Conservation (phyloP, 2,329 filamentous ascomycete genomes). For the Colletotrichum sp. region DNA sequence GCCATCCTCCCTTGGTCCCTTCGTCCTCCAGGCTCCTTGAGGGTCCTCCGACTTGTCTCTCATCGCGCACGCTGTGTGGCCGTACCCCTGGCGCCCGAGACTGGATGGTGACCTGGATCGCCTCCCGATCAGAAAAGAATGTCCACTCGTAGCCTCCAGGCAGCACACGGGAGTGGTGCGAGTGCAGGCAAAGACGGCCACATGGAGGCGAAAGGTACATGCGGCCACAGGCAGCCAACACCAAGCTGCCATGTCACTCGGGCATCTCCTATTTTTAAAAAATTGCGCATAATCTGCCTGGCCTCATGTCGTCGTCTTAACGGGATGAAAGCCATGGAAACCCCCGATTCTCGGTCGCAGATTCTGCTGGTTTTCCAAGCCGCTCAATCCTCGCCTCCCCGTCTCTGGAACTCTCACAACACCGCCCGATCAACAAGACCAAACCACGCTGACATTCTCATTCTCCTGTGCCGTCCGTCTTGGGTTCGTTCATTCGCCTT, state of each 20-base stretch:
- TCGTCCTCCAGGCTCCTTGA: background rate
- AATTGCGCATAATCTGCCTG: background rate
- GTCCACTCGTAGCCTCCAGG: background rate
- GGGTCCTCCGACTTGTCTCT: background rate
- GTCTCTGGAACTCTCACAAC: background rate
- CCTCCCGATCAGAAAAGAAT: background rate
- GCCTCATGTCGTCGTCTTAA: background rate
- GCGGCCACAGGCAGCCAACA: too few species aligned
- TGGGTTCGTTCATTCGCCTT: background rate
- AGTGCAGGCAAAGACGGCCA: background rate
- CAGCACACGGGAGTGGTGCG: background rate
- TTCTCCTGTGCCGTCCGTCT: background rate
- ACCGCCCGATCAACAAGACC: background rate
- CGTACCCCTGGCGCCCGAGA: background rate
- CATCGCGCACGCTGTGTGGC: background rate
- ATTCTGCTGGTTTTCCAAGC: background rate
- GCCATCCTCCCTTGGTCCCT: background rate
- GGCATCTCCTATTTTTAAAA: slow-evolving; percentile 4
- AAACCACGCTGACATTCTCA: background rate
- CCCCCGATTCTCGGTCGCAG: background rate
- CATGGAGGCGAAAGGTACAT: background rate
- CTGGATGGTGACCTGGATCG: background rate
- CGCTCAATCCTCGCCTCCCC: background rate
- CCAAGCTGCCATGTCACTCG: background rate
- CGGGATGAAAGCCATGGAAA: slow-evolving; percentile 15